These are phyloP conservation scores for Mycena capillaripes DNA, from an alignment of 768 basidiomycete species.

Conservation along the genomic window DNA sequence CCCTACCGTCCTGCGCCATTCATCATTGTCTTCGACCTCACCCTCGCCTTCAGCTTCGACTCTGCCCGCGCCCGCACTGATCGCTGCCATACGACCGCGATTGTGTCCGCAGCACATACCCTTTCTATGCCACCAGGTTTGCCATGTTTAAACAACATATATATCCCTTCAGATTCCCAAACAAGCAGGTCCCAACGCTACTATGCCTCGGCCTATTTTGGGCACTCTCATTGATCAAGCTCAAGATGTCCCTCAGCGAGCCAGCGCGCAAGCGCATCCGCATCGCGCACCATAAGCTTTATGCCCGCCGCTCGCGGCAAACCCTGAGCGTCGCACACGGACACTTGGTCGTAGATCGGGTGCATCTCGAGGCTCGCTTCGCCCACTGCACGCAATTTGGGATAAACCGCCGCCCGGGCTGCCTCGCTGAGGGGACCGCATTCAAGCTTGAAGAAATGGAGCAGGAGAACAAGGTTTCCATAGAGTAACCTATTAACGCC, in stretches of 20 bases:
- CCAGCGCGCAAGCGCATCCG: not conserved
- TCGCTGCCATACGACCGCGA: no score
- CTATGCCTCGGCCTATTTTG: no score
- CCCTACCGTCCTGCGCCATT: no score
- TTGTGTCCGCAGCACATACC: no score
- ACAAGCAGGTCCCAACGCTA: no score
- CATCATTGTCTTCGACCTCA: no score
- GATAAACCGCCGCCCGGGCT: not conserved
- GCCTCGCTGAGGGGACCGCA: not conserved
- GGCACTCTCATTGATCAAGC: not conserved
- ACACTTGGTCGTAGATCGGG: conserved; percentile 9
- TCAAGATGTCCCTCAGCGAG: not conserved
- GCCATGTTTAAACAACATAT: no score
- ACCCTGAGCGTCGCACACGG: not conserved
- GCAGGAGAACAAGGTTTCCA: not conserved
- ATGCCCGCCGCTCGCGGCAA: not conserved
- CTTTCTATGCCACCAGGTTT: no score
- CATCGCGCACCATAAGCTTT: not conserved
- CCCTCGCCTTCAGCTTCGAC: no score
- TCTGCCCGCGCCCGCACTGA: no score
- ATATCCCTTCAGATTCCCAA: no score
- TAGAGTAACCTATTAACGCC: conserved; percentile 8
- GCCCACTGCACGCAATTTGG: not conserved
- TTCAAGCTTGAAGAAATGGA: no score
- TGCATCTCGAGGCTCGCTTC: conserved; percentile 1